Evolutionary conservation across 164 flowering plant genomes (phyloP).

Genomic region (Umbilicus rupestris): DNA sequence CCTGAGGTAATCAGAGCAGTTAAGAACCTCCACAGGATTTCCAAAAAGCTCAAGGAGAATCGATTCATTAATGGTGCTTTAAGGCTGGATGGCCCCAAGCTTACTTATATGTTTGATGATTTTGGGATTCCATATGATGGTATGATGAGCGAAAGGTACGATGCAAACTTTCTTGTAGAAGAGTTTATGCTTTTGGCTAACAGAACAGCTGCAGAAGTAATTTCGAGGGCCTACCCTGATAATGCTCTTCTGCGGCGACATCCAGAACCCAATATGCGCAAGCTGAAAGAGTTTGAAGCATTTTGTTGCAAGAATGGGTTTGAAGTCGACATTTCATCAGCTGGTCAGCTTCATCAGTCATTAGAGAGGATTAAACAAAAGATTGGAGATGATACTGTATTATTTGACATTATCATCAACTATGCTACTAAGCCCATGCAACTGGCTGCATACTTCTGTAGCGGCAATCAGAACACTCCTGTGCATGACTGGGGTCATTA

Average conservation of each 20-base stretch:
- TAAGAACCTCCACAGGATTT: conserved; percentile 42
- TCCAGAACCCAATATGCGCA: conserved; percentile 72
- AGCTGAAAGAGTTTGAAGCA: conserved; percentile 67
- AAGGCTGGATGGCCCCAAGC: conserved; percentile 56
- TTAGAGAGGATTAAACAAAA: conserved; percentile 46
- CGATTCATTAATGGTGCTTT: conserved; percentile 69
- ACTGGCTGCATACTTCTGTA: conserved; percentile 68
- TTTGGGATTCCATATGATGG: conserved; percentile 64
- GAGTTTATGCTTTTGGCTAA: conserved; percentile 97
- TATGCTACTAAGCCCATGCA: conserved; percentile 90
- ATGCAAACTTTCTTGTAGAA: conserved; percentile 71
- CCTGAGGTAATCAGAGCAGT: conserved; percentile 52
- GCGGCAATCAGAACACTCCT: conserved; percentile 43
- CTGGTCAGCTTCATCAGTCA: conserved; percentile 57
- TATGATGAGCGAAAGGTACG: conserved; percentile 31
- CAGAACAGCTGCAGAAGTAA: conserved; percentile 75
- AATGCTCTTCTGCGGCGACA: conserved; percentile 79
- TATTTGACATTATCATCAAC: conserved; percentile 55
- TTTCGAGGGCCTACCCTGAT: conserved; percentile 72
- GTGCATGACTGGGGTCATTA: conserved; percentile 69
- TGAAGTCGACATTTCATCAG: conserved; percentile 65
- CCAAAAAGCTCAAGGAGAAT: conserved; percentile 48
- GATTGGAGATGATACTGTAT: conserved; percentile 54
- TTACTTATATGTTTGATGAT: conserved; percentile 56
- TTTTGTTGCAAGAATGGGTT: conserved; percentile 73